phyloP scores from a whole-genome alignment of 2,329 filamentous ascomycete genomes.

The Rutstroemia sp. region DNA sequence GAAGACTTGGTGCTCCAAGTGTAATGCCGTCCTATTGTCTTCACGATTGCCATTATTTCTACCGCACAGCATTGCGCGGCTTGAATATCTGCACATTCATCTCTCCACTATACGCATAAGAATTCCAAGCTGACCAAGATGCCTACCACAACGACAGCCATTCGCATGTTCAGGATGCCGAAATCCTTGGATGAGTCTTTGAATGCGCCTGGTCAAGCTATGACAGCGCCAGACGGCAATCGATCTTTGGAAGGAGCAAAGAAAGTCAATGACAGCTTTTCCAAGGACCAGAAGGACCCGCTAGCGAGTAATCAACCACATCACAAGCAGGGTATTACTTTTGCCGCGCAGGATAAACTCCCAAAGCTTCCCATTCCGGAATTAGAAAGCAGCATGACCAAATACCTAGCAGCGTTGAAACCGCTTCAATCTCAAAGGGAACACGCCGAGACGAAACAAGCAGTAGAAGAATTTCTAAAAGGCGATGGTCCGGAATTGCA shows the following conservation, averaged over 20 bases:
- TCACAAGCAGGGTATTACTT: slow-evolving; percentile 66
- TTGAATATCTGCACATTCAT: slow-evolving; percentile 74
- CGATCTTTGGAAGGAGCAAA: slow-evolving; percentile 45
- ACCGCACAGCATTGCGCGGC: slow-evolving; percentile 80
- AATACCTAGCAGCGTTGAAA: slow-evolving; percentile 71
- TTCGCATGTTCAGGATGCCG: slow-evolving; percentile 63
- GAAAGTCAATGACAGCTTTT: slow-evolving; percentile 41
- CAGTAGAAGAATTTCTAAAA: slow-evolving; percentile 75
- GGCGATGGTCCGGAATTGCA: slow-evolving; percentile 78
- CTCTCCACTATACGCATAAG: slow-evolving; percentile 64
- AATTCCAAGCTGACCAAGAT: slow-evolving; percentile 44
- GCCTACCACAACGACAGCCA: slow-evolving; percentile 54
- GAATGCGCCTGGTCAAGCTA: slow-evolving; percentile 32
- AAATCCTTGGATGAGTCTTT: slow-evolving; percentile 68
- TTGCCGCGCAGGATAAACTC: slow-evolving; percentile 78
- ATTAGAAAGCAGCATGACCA: slow-evolving; percentile 67
- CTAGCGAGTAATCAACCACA: slow-evolving; percentile 40
- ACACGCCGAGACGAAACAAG: slow-evolving; percentile 71
- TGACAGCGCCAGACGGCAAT: slow-evolving; percentile 17
- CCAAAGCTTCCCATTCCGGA: slow-evolving; percentile 92
- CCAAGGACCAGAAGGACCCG: slow-evolving; percentile 40
- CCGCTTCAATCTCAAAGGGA: slow-evolving; percentile 77
- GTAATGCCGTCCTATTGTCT: slow-evolving; percentile 72
- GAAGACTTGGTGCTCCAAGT: slow-evolving; percentile 8
- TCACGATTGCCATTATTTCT: slow-evolving; percentile 90